A percentile compares a stretch with the other conserved stretches of the same genome.
phyloP scores from a whole-genome alignment of 2,329 filamentous ascomycete genomes.

The Pseudogymnoascus sp. region DNA sequence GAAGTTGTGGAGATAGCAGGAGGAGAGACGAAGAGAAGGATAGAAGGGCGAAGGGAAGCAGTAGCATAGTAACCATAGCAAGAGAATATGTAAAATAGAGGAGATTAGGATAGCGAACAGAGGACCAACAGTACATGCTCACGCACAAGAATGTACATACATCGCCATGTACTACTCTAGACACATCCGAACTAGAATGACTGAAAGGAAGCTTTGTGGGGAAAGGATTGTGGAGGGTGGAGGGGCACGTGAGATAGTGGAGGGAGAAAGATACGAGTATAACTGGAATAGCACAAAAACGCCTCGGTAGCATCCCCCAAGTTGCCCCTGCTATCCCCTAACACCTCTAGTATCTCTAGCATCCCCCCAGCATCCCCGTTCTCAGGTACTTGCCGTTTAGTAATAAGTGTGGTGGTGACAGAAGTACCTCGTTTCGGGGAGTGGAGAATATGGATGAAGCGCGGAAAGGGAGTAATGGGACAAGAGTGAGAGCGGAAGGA shows the following conservation, averaged over 20 bases:
- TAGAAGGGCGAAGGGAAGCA: neutral
- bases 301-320: neutral
- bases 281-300: neutral
- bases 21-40: neutral
- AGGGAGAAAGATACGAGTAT: too few species aligned
- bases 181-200: too few species aligned
- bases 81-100: too few species aligned
- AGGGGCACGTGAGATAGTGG: neutral
- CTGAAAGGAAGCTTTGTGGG: neutral
- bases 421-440: neutral
- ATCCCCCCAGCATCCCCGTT: too few species aligned
- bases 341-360: too few species aligned
- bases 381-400: too few species aligned
- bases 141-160: too few species aligned
- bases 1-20: neutral
- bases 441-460: neutral
- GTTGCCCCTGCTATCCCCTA: neutral
- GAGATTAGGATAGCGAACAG: neutral
- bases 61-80: too few species aligned
- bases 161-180: too few species aligned
- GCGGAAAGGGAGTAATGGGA: neutral
- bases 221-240: neutral
- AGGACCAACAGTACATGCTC: neutral
- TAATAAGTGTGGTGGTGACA: neutral
- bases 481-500: neutral